Evolutionary conservation across 2,329 filamentous ascomycete species (phyloP).

Genomic region (Colletotrichum sp.): DNA sequence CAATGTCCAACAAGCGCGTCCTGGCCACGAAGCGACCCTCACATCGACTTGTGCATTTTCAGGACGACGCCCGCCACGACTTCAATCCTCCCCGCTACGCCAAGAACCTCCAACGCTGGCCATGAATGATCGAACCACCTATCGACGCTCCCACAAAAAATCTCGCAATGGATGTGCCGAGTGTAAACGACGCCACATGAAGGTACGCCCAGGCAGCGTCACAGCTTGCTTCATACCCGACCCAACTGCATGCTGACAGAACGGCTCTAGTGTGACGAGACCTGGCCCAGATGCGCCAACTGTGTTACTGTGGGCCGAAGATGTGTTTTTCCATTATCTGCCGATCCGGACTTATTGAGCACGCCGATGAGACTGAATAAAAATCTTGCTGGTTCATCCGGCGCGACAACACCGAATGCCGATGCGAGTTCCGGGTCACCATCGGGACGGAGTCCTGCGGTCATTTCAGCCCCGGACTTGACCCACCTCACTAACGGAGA

Average conservation of each 20-base stretch:
- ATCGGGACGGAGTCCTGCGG: not conserved
- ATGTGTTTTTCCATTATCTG: conserved; percentile 26
- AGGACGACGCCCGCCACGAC: not conserved
- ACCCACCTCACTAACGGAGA: not conserved
- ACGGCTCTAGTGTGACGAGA: conserved; percentile 30
- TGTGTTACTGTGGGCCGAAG: conserved; percentile 31
- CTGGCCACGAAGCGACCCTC: not conserved
- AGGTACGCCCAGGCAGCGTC: conserved; percentile 24
- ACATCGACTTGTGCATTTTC: not conserved
- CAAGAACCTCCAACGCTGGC: not conserved
- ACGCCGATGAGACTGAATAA: not conserved
- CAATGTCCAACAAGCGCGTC: not conserved
- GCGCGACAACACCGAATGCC: not conserved
- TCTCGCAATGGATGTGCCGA: conserved; percentile 34
- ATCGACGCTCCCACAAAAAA: conserved; percentile 31
- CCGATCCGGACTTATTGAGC: not conserved
- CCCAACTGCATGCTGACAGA: not conserved
- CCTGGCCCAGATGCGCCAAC: conserved; percentile 30
- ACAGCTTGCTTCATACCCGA: too few relatives aligned
- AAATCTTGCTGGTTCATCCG: not conserved
- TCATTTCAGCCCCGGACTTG: not conserved
- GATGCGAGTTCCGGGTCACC: not conserved
- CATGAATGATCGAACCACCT: not conserved
- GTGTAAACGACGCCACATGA: conserved; percentile 37
- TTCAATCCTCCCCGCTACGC: not conserved